Evolutionary conservation across 169 alveolate species (phyloP).

Genomic region (Neospora caninum): DNA sequence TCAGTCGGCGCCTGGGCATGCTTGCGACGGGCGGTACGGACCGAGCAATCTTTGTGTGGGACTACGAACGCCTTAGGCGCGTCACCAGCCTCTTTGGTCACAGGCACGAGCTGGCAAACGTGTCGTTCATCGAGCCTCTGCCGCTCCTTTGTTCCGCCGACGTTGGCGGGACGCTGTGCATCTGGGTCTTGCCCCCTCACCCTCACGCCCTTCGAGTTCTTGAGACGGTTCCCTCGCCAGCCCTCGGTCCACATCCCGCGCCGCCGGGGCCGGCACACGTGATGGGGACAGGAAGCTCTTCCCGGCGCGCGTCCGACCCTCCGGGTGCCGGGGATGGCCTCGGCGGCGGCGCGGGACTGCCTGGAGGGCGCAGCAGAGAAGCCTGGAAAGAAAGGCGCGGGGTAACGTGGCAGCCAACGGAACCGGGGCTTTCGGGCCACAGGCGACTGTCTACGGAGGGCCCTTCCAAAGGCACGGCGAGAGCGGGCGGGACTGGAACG

Average conservation of each 20-base stretch:
- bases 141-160: slow-evolving; percentile 78
- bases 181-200: slow-evolving; percentile 71
- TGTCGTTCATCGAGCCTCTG: slow-evolving; percentile 73
- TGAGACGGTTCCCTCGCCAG: not conserved
- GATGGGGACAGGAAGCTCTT: not conserved
- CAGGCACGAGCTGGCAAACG: slow-evolving; percentile 69
- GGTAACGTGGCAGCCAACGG: not conserved
- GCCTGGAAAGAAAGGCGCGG: not conserved
- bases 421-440: not conserved
- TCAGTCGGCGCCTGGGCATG: slow-evolving; percentile 74
- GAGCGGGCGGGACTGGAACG: no score
- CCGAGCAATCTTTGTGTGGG: slow-evolving; percentile 76
- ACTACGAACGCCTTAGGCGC: slow-evolving; percentile 75
- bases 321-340: not conserved
- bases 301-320: not conserved
- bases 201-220: slow-evolving; percentile 27
- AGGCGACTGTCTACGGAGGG: not conserved
- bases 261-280: not conserved
- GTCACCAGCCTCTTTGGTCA: slow-evolving; percentile 77
- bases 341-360: not conserved
- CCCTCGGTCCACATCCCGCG: not conserved
- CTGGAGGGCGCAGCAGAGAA: not conserved
- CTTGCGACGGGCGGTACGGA: slow-evolving; percentile 80
- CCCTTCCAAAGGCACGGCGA: no score
- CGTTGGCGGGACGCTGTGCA: slow-evolving; percentile 70